Evolutionary conservation across 441 rosid genomes (phyloP), one percentile per base, ranked within the genome.

Genomic region (Erysimum cheiri): DNA sequence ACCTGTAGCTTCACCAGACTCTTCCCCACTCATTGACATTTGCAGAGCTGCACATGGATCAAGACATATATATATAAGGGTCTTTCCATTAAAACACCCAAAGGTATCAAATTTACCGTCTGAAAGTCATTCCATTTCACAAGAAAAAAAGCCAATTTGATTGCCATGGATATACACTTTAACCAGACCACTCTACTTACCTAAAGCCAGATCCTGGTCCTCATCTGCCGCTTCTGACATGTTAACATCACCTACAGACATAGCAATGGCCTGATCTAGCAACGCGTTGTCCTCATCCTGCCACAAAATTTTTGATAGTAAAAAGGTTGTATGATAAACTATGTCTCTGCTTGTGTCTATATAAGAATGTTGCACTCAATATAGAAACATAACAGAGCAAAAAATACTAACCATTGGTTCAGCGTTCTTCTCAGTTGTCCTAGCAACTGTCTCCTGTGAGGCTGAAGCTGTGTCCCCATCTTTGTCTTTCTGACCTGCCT

Each of bases 251-350:
- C 63, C 80, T 31, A 54, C 63, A n/a, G 84, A 85, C 80, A 85
- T 78, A 9, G 84, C 80, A 60, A 85, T 65, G 55, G 87, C 87
- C 73, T 80, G 82, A 46, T 81, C 73, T 32, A 81, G 83, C 64
- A 83, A 65, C 29, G 79, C 83, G 64, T 69, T 82, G 69, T 83
- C 83, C 77, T 83, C 87, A 70, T 85, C 85, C 89, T 83, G 77
- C 62, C 69, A 72, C 43, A 60, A 43, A 13, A 0, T 8, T 35
- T 37, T 61, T 2, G 2, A 8, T 29, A 2, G 39, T 54, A n/a
- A 54, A 4, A 8, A 33, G 55, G 6, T 8, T 33, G 17, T 46
- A 55, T 6, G 35, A 29, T 64, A 39, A 62, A 54, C 35, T 55
- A 47, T 54, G 12, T 54, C 29, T 28, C 65, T 22, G 32, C 29